Base-by-base conservation (phyloP, 352 stramenopile genomes). In the Globisporangium recalcitrans region DNA sequence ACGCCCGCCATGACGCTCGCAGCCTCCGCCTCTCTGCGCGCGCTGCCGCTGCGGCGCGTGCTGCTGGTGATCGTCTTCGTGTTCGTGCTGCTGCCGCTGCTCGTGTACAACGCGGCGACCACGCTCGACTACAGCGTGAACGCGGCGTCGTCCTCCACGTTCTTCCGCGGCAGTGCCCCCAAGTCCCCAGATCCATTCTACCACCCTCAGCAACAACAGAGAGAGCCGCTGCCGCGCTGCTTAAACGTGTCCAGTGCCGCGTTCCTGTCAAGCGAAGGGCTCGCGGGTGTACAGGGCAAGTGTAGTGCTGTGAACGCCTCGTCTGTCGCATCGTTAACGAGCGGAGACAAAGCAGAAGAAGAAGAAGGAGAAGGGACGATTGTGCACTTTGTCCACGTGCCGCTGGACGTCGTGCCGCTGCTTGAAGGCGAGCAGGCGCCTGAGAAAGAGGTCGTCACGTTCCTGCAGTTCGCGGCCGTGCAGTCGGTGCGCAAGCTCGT, bases 381-480 rank as follows among this genome's bases (percentile, higher is more conserved):
- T 13, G 64, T 77, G 26, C 73, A 82, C 58, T 79, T 79, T 48
- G 57, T 73, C 1, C 55, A 82, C 47, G 68, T 77, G 13, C 54
- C 69, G 22, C 40, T 72, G 36, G 54, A 74, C 49, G 61, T 57
- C 8, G 54, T 80, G n/a, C 64, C 64, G 19, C 22, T 62, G 1
- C 22, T 58, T 1, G 21, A 55, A 26, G 57, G 36, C 3, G 56
- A 63, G 29, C 21, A 38, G 7, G 47, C 55, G 7, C 29, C 57
- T 0, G 42, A 61, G 29, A 61, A 36, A 19, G 73, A 77, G 32
- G 32, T 60, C 27, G 74, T 82, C 53, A 65, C 73, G 52, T 79
- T 75, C 52, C 21, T 79, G n/a, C 62, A 79, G 49, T 79, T 75
- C 13, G 66, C 71, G 14, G 73, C 69, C 4, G 29, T 82, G 31